Evolutionary conservation across 495 filamentous ascomycete species (phyloP).

Genomic region (Aspergillus egyptiacus): DNA sequence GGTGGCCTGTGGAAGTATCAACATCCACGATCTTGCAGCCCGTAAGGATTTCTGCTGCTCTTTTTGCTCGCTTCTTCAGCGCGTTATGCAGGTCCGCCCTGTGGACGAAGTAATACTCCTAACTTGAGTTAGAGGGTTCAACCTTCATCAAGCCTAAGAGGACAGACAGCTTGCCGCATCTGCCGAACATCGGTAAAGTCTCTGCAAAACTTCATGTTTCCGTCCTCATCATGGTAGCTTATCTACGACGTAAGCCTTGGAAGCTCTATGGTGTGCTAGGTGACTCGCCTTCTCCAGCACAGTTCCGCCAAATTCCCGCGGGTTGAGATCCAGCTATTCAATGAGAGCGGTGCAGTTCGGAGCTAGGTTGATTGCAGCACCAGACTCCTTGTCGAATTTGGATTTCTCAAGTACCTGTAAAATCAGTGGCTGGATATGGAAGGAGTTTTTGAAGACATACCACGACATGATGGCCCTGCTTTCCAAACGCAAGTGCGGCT

Average conservation of each 20-base stretch:
- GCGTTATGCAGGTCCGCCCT: slow-evolving; percentile 48
- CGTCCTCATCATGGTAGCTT: neutral
- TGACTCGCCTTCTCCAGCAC: slow-evolving; percentile 20
- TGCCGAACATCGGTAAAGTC: neutral
- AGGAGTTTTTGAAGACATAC: slow-evolving; percentile 10
- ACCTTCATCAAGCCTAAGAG: neutral
- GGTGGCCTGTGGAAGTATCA: slow-evolving; percentile 31
- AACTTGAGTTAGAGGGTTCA: neutral
- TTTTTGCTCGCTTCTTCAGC: slow-evolving; percentile 34
- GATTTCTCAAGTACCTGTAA: slow-evolving; percentile 46
- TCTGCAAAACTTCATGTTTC: neutral
- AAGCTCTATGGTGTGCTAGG: neutral
- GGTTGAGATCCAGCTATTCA: slow-evolving; percentile 42
- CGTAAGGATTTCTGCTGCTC: slow-evolving; percentile 44
- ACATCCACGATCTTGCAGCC: slow-evolving; percentile 47
- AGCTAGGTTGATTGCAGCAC: slow-evolving; percentile 47
- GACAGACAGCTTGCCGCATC: neutral
- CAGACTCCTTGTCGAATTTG: slow-evolving; percentile 47
- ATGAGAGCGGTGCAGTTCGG: slow-evolving; percentile 48
- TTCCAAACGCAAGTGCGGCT: slow-evolving; percentile 27
- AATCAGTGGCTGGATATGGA: neutral
- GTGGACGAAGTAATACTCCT: slow-evolving; percentile 43
- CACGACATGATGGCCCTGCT: slow-evolving; percentile 28
- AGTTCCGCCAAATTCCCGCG: slow-evolving; percentile 26
- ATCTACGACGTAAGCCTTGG: neutral